Percentiles rank a stretch among this genome's conserved stretches.
These are phyloP conservation scores for Endothia cerciana DNA, from an alignment of 2,329 filamentous ascomycete genomes.

Conservation along the genomic window DNA sequence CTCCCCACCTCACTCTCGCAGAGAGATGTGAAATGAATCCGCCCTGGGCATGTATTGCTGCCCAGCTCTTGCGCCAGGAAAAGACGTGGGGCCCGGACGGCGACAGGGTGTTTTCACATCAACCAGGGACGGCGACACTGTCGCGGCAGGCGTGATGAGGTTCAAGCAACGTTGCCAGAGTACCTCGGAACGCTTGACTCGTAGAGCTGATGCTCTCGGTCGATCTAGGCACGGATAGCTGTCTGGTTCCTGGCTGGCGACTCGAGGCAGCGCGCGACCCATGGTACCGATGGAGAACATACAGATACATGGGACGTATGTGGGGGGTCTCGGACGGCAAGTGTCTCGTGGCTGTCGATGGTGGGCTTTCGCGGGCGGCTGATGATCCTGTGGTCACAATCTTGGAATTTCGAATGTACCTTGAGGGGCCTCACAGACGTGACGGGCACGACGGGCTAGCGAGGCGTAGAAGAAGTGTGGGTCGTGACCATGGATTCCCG, in stretches of 20 bases:
- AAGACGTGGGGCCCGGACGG: neutral
- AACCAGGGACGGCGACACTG: neutral
- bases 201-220: neutral
- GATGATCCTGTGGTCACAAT: conserved; percentile 1
- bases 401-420: neutral
- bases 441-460: neutral
- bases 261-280: neutral
- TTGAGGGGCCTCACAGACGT: neutral
- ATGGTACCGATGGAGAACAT: neutral
- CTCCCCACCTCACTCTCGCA: neutral
- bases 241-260: neutral
- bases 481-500: neutral
- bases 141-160: neutral
- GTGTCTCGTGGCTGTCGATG: conserved; percentile 17
- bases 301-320: neutral
- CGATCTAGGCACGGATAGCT: neutral
- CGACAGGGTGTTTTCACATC: neutral
- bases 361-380: conserved; percentile 1
- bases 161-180: neutral
- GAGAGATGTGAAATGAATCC: neutral
- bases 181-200: neutral
- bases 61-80: neutral
- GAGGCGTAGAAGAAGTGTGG: neutral
- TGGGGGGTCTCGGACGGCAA: conserved; percentile 16
- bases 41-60: neutral